Conservation (phyloP, 192 early-diverging fungal species). For the Spizellomyces punctatus region DNA sequence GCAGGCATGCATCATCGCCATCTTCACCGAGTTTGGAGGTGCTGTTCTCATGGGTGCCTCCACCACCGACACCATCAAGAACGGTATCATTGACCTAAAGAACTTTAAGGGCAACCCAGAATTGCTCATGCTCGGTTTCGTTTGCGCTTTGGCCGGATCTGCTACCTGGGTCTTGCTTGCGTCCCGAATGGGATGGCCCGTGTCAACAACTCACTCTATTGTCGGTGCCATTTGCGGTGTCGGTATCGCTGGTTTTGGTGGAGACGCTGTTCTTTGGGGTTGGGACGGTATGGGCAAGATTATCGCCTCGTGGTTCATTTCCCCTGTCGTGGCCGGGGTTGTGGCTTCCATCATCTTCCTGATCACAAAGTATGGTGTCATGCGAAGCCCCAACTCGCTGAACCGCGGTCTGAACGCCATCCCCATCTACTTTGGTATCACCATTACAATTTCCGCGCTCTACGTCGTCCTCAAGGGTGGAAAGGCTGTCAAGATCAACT, state of each 20-base stretch:
- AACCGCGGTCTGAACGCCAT: constrained; percentile 60
- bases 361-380: constrained; percentile 59
- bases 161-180: constrained; percentile 76
- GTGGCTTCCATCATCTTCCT: constrained; percentile 68
- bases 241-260: constrained; percentile 74
- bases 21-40: constrained; percentile 83
- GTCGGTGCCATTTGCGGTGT: constrained; percentile 77
- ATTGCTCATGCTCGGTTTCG: constrained; percentile 80
- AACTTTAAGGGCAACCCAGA: constrained; percentile 65
- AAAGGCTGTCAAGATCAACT: constrained; percentile 21
- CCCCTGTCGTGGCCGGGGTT: constrained; percentile 67
- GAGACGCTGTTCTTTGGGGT: constrained; percentile 62
- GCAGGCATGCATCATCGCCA: constrained; percentile 76
- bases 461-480: constrained; percentile 76
- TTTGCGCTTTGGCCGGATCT: constrained; percentile 78
- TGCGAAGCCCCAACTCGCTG: neutral
- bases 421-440: constrained; percentile 72
- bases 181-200: constrained; percentile 66
- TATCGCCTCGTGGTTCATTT: constrained; percentile 77
- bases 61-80: constrained; percentile 80
- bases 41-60: constrained; percentile 72
- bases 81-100: constrained; percentile 65
- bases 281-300: constrained; percentile 53
- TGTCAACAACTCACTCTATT: constrained; percentile 83
- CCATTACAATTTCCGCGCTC: constrained; percentile 63